Evolutionary conservation across 192 early-diverging fungal genomes (phyloP), one percentile per base, ranked within the genome.

Genomic region (Mortierella alpina): DNA sequence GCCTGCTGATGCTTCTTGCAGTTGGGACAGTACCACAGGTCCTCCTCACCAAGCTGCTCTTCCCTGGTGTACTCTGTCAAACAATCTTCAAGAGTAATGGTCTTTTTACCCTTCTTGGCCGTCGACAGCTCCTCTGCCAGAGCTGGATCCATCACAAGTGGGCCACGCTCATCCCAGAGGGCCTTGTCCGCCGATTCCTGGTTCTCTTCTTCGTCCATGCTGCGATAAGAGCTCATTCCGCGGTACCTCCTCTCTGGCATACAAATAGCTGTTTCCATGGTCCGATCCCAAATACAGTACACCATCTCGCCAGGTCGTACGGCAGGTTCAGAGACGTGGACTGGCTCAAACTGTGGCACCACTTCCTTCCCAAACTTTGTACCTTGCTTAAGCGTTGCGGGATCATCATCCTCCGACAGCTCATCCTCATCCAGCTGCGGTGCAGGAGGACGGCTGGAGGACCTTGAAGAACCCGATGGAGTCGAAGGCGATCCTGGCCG

Each of bases 11-110:
- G 77, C 51, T 80, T 68, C 66, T 80, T 80, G 83, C 97, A 98
- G 51, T 81, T 72, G 15, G 96, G 93, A 66, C 98, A 99, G 55
- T 88, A 79, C 98, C 98, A 99, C 45, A 86, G 86, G 79, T 99
- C 91, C 59, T 96, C 93, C 59, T 95, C 95, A 14, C 96, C 95
- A 12, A 99, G 83, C 8, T 94, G 87, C 75, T 99, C 97, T 52
- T 89, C 89, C 57, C 94, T 90, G 7, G 95, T 86, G 80, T 94
- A 99, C 49, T 92, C 90, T 54, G 92, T 89, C 23, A 99, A 83
- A 73, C 98, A 99, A 59, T 97, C 91, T 61, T 95, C 85, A 15
- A 99, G 82, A 1, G 70, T 80, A 18, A 80, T 72, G 15, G 53
- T 39, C 53, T 80, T 80, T 42, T 64, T 47, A 85, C 77, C 31